Evolutionary conservation across 2,329 filamentous ascomycete species (phyloP), one percentile per base, ranked within the genome.

Genomic region (Talaromyces funiculosus): DNA sequence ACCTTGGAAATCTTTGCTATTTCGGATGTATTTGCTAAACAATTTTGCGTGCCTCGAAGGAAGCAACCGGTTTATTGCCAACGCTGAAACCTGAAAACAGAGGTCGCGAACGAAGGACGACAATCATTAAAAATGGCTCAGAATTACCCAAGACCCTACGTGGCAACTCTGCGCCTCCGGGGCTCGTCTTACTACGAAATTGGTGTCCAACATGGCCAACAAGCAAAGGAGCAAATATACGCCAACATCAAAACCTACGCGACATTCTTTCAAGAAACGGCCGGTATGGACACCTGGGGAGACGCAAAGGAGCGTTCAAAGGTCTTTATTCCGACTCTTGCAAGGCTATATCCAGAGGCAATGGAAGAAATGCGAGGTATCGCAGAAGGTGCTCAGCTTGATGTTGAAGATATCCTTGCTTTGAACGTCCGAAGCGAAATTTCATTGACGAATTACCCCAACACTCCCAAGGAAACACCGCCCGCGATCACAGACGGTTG

Each of bases 371-470:
- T 59, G 20, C 45, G 37, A 53, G 47, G 57, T 16, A 59, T 59
- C 18, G 57, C 57, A 7, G 26, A 53, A 2, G 57, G 57, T 14
- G 45, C 43, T 2, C 33, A 42, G 9, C 37, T 59, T 7, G 47
- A 38, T 2, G 9, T 14, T 1, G 57, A 31, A 18, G 57, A 59
- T 18, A 59, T 59, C 10, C 45, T 59, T 20, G 47, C 57, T 12
- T 20, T 59, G 22, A 59, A 59, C 22, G 57, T 59, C 12, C 20
- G 57, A 24, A 59, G 57, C 18, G 57, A 59, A 24, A 59, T 59
- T 26, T 35, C 20, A 18, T 31, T 59, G 24, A 59, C 57, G 5
- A 59, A 59, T 24, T 59, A 53, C 12, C 14, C n/a, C 37, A 56
- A 56, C 37, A 20, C 53, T 1, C 53, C 53, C 6, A 54, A 54